Conservation (phyloP, 2,329 filamentous ascomycete species). For the Colletotrichum caudatum region DNA sequence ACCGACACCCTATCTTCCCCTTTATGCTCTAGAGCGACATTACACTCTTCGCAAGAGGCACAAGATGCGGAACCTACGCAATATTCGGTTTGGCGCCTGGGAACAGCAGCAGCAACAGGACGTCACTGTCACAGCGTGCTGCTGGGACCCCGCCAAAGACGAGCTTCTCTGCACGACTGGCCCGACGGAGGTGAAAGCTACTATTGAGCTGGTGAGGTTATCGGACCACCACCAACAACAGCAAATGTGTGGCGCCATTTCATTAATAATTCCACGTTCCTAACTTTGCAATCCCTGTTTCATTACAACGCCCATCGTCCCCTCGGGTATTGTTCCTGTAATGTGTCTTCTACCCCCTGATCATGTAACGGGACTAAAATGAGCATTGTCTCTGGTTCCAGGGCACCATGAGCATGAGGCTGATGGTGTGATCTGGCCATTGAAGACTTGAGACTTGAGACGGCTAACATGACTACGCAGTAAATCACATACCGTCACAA, state of each 20-base stretch:
- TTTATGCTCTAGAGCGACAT: slow-evolving; percentile 13
- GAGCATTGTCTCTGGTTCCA: background rate
- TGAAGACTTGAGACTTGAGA: slow-evolving; percentile 21
- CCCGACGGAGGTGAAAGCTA: slow-evolving; percentile 75
- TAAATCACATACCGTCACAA: slow-evolving; percentile 68
- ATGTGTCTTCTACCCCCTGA: background rate
- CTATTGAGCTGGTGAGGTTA: slow-evolving; percentile 77
- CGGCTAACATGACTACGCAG: slow-evolving; percentile 46
- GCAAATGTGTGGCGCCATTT: slow-evolving; percentile 53
- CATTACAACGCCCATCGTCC: background rate
- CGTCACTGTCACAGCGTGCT: slow-evolving; percentile 76
- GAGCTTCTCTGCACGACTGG: slow-evolving; percentile 87
- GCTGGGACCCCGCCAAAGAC: slow-evolving; percentile 87
- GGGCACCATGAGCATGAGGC: background rate
- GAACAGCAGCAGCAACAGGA: slow-evolving; percentile 54
- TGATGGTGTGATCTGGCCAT: slow-evolving; percentile 24
- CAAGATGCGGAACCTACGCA: slow-evolving; percentile 88
- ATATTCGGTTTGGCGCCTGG: slow-evolving; percentile 77
- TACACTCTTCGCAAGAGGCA: slow-evolving; percentile 16
- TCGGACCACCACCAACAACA: slow-evolving; percentile 55
- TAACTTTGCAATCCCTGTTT: background rate
- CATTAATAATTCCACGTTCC: slow-evolving; percentile 11
- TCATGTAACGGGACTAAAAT: background rate
- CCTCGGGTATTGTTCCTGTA: background rate
- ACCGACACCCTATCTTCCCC: background rate